phyloP scores from a whole-genome alignment of 805 yeast species.

The Myxozyma sirexii region DNA sequence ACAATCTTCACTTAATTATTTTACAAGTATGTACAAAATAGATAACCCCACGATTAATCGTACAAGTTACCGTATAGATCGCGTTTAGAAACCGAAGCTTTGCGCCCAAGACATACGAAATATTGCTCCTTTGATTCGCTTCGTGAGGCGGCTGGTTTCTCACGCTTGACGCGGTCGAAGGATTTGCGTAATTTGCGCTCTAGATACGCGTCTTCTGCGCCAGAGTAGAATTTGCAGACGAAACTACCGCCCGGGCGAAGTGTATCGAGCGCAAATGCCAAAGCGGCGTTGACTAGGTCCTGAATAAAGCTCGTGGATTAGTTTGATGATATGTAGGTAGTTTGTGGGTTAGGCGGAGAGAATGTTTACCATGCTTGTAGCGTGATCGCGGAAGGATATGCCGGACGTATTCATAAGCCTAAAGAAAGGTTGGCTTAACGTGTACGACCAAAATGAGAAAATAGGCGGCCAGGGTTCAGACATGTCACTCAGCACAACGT shows the following conservation, averaged over 20 bases:
- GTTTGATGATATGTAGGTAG: background rate
- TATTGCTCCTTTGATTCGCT: slow-evolving; percentile 80
- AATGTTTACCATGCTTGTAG: slow-evolving; percentile 65
- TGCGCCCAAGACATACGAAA: slow-evolving; percentile 66
- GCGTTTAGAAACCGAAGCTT: slow-evolving; percentile 17
- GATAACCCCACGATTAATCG: too few relatives aligned
- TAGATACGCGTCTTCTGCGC: slow-evolving; percentile 71
- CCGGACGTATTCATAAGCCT: slow-evolving; percentile 97
- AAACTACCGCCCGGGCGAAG: slow-evolving; percentile 70
- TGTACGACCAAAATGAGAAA: slow-evolving; percentile 56
- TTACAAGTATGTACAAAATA: background rate
- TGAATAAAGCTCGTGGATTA: slow-evolving; percentile 10
- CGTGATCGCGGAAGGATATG: slow-evolving; percentile 75
- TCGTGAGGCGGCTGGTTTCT: slow-evolving; percentile 82
- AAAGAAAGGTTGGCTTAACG: slow-evolving; percentile 75
- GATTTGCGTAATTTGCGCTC: slow-evolving; percentile 59
- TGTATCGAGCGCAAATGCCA: slow-evolving; percentile 72
- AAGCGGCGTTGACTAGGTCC: slow-evolving; percentile 91
- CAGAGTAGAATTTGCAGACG: slow-evolving; percentile 84
- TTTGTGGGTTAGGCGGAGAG: background rate
- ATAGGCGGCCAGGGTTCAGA: slow-evolving; percentile 61
- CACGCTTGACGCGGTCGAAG: slow-evolving; percentile 65
- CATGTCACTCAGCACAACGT: slow-evolving; percentile 79
- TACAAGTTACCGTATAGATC: slow-evolving; percentile 21
- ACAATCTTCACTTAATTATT: background rate